Base-by-base conservation (phyloP, 257 asterid genomes). In the Lycium ferocissimum region DNA sequence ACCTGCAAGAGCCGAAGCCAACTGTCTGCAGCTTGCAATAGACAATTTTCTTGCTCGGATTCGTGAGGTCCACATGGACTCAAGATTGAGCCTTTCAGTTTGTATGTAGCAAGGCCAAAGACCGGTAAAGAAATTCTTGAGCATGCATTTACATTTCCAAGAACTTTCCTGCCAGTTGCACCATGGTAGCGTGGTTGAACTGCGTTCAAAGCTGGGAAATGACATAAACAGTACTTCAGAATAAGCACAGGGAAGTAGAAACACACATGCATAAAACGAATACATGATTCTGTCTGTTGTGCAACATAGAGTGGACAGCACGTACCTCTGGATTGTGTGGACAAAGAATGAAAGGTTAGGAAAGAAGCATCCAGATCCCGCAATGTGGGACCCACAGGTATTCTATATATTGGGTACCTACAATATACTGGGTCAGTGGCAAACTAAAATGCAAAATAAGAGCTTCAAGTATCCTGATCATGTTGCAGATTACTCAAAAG, bases 31-130 rank as follows among this genome's bases (percentile, higher is more conserved):
- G 93, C 91, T 80, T 90, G 92, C 84, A 89, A 38, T 51, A 96
- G 93, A 58, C 87, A 61, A 67, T 89, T 89, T 89, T 92, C 97
- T 78, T 93, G 98, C 85, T 92, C 93, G 7, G 88, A 69, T 89
- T 96, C 99, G 14, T 84, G 89, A 80, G 94, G 91, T 13, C 90
- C 92, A 43, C 86, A 35, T 2, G 97, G 97, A 85, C 89, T 89
- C 86, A 95, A 63, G 53, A 91, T 86, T 2, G 97, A 93, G 59
- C 92, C 93, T 79, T 88, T 88, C 81, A 92, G 91, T 90, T 94
- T 96, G 92, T 91, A 94, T 0, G 98, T 83, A 84, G 98, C 97
- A 49, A 96, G 95, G 66, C 91, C 98, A 83, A 95, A 94, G 0
- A 90, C 93, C 0, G 99, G 99, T 26, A 94, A 87, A 35, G 97